Base-by-base conservation (phyloP, 2,329 filamentous ascomycete genomes). In the Pleurostoma richardsiae region DNA sequence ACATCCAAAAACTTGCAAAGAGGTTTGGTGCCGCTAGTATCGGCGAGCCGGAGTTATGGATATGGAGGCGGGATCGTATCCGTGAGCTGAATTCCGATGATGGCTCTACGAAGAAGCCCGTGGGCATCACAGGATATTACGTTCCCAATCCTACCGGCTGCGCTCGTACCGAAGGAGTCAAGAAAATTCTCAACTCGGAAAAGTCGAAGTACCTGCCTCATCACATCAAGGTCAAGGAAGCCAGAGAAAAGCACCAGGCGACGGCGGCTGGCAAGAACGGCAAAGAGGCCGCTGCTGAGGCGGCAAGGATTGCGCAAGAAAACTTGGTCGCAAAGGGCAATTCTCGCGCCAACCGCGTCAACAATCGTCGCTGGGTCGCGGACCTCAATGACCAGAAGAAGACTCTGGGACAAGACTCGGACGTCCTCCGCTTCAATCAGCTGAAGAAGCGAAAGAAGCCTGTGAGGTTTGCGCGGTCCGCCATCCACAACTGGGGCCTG, bases 401-500 rank as follows among this genome's bases (percentile, higher is more conserved):
- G 69, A 86, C 85, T 10, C 77, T 90, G 26, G 86, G 86, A 45
- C 81, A 82, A 52, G 91, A 96, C 55, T 89, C 90, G 46, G 92
- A 96, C 59, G 90, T 94, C 30, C 82, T 99, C 59, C 88, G 92
- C 49, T 99, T 99, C 79, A 99, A 99, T 68, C 94, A 97, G 72
- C 83, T 99, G 49, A 96, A 97, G 79, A 99, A 97, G 72, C 88
- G 94, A 51, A 99, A 97, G 82, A 99, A 99, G 76, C 91, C 92
- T 2, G 94, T 99, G 65, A 94, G 95, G 64, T 99, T 99, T 68
- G 94, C 92, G 48, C 83, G 94, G 40, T 99, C 94, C 44, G 94
- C 94, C 41, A 99, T 99, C 58, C 94, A 99, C 70, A 97, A 96
- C 60, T 99, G 94, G 94, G 94, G 94, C 29, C 72, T 99, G 29